A percentile compares a stretch with the other conserved stretches of the same genome.
Conservation (phyloP, 352 stramenopile genomes). For the Phytophthora capsici region DNA sequence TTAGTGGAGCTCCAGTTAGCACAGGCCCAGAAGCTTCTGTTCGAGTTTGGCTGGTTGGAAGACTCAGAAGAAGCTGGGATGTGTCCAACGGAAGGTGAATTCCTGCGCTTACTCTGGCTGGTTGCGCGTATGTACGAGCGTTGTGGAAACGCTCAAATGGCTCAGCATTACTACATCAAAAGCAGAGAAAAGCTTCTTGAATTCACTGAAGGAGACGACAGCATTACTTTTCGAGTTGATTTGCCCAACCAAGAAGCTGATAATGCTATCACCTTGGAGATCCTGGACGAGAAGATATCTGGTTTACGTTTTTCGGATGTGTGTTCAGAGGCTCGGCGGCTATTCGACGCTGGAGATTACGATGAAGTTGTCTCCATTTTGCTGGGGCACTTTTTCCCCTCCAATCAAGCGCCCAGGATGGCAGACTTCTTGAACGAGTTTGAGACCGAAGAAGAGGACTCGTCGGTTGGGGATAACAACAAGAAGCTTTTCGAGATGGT, state of each 20-base stretch:
- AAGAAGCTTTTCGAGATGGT: constrained; percentile 51
- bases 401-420: constrained; percentile 49
- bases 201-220: constrained; percentile 3
- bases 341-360: constrained; percentile 42
- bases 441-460: constrained; percentile 31
- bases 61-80: constrained; percentile 24
- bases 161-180: constrained; percentile 65
- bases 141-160: constrained; percentile 44
- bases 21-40: constrained; percentile 45
- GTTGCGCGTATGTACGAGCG: constrained; percentile 58
- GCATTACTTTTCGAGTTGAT: constrained; percentile 24
- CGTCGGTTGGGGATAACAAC: constrained; percentile 3
- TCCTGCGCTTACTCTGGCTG: constrained; percentile 65
- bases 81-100: constrained; percentile 14
- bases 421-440: constrained; percentile 68
- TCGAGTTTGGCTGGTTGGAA: constrained; percentile 53
- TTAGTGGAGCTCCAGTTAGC: constrained; percentile 36
- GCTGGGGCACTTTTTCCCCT: constrained; percentile 62
- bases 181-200: constrained; percentile 46
- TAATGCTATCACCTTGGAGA: constrained; percentile 41
- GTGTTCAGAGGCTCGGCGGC: constrained; percentile 54
- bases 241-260: constrained; percentile 58
- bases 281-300: constrained; percentile 58
- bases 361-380: constrained; percentile 50
- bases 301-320: constrained; percentile 64